Conservation (phyloP, 179 eudicot species). For the Silene coronaria region DNA sequence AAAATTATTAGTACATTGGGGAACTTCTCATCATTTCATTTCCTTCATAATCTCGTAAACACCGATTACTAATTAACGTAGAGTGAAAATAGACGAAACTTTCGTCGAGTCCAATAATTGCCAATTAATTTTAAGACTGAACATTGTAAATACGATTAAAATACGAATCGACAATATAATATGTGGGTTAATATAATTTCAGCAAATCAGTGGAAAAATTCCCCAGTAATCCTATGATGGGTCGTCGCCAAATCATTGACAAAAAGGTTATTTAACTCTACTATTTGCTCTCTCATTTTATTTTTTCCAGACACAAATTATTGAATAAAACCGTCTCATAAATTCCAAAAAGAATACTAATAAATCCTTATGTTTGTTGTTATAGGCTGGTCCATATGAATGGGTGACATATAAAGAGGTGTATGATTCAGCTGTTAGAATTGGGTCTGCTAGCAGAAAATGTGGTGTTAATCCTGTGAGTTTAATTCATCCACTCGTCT, state of each 20-base stretch:
- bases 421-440: constrained; percentile 43
- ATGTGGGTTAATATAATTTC: constrained; percentile 23
- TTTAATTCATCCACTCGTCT: not conserved
- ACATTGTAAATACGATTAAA: too few relatives aligned
- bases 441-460: constrained; percentile 67
- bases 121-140: too few relatives aligned
- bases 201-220: constrained; percentile 60
- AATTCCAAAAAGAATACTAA: not conserved
- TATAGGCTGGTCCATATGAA: constrained; percentile 67
- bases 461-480: constrained; percentile 72
- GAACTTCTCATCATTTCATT: too few relatives aligned
- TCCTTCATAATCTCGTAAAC: too few relatives aligned
- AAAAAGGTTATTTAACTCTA: constrained; percentile 50
- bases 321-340: not conserved
- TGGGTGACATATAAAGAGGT: constrained; percentile 77
- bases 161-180: not conserved
- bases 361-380: not conserved
- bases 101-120: too few relatives aligned
- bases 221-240: constrained; percentile 65
- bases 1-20: too few relatives aligned
- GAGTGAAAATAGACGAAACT: too few relatives aligned
- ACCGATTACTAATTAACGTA: too few relatives aligned
- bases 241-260: constrained; percentile 58
- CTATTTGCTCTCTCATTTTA: not conserved
- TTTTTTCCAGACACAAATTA: not conserved